phyloP scores from a whole-genome alignment of 371 early-diverging fungal species.

The Amoeboaphelidium protococcarum region DNA sequence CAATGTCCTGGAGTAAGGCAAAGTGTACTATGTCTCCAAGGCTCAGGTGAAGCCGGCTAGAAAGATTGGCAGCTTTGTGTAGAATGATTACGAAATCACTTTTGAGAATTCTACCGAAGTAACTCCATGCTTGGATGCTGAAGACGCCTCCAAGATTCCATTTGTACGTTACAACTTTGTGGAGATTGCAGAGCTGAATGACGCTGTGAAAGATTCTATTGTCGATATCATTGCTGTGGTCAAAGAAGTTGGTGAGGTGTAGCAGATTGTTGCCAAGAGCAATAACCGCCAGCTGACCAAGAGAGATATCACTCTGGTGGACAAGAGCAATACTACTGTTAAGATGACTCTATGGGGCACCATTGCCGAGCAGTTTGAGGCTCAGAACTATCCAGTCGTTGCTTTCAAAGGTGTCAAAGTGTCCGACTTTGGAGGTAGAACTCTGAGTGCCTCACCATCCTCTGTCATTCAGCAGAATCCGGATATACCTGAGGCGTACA shows the following conservation, averaged over 20 bases:
- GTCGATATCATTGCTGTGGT: slow-evolving; percentile 65
- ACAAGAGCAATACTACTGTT: slow-evolving; percentile 37
- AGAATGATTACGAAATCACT: slow-evolving; percentile 76
- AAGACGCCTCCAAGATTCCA: slow-evolving; percentile 28
- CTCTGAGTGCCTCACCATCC: slow-evolving; percentile 26
- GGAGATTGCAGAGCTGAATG: slow-evolving; percentile 25
- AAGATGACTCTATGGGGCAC: slow-evolving; percentile 71
- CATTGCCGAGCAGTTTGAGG: slow-evolving; percentile 43
- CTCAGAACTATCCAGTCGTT: slow-evolving; percentile 27
- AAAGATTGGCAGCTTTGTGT: slow-evolving; percentile 44
- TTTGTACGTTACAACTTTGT: slow-evolving; percentile 36
- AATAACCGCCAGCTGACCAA: slow-evolving; percentile 42
- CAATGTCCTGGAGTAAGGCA: slow-evolving; percentile 38
- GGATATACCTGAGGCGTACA: slow-evolving; percentile 49
- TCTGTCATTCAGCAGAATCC: slow-evolving; percentile 40
- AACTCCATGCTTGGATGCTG: slow-evolving; percentile 17
- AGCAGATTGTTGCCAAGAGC: slow-evolving; percentile 32
- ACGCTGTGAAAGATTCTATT: slow-evolving; percentile 29
- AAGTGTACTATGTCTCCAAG: slow-evolving; percentile 59
- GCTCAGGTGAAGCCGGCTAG: slow-evolving; percentile 60
- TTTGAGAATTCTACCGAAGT: too few species aligned
- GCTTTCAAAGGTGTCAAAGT: slow-evolving; percentile 59
- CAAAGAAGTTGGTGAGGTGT: slow-evolving; percentile 26
- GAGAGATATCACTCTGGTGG: slow-evolving; percentile 58
- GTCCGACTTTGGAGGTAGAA: slow-evolving; percentile 56